Evolutionary conservation across 768 basidiomycete species (phyloP).

Genomic region (Pisolithus tinctorius): DNA sequence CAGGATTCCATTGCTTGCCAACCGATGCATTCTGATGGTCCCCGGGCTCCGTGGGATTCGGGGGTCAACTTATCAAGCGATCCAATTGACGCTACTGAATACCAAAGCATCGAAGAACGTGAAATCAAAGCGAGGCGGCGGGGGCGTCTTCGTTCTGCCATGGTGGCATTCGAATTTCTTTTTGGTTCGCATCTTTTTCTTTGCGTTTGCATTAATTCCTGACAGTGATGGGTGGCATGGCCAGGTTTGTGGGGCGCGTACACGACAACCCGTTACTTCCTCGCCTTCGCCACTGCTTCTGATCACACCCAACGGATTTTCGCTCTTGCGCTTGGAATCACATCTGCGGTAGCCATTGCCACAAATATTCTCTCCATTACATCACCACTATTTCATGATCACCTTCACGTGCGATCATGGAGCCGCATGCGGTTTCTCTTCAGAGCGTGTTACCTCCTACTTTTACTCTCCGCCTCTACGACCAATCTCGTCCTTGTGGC

Average conservation of each 20-base stretch:
- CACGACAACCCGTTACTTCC: slow-evolving; percentile 56
- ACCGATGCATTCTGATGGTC: slow-evolving; percentile 38
- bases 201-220: slow-evolving; percentile 1
- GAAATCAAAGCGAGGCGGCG: slow-evolving; percentile 27
- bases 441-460: slow-evolving; percentile 37
- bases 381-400: slow-evolving; percentile 31
- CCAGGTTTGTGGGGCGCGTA: slow-evolving; percentile 57
- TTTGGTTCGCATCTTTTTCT: slow-evolving; percentile 27
- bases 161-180: slow-evolving; percentile 23
- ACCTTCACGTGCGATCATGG: slow-evolving; percentile 6
- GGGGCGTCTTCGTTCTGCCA: slow-evolving; percentile 26
- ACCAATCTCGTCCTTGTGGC: slow-evolving; percentile 51
- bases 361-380: slow-evolving; percentile 32
- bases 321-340: slow-evolving; percentile 21
- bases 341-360: slow-evolving; percentile 17
- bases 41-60: slow-evolving; percentile 23
- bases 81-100: slow-evolving; percentile 25
- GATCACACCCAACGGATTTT: slow-evolving; percentile 34
- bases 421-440: slow-evolving; percentile 18
- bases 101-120: slow-evolving; percentile 23
- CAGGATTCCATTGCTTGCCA: slow-evolving; percentile 32
- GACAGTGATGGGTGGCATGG: background rate
- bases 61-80: slow-evolving; percentile 26
- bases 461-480: slow-evolving; percentile 46
- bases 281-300: slow-evolving; percentile 47